Evolutionary conservation across 805 yeast species (phyloP).

Genomic region (Saccharomycopsis sp.): DNA sequence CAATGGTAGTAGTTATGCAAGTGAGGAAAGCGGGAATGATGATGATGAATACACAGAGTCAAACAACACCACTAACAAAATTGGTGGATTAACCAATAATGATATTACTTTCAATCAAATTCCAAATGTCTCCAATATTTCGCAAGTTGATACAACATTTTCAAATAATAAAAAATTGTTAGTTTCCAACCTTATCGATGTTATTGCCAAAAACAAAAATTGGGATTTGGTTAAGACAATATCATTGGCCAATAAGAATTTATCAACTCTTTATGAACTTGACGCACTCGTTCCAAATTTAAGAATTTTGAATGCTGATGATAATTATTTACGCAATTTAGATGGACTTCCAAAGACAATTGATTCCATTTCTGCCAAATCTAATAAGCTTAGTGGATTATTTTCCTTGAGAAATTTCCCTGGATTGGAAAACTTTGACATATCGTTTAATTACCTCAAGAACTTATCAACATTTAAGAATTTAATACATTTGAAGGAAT

Average conservation of each 20-base stretch:
- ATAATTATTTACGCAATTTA: conserved; percentile 33
- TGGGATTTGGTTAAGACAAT: conserved; percentile 37
- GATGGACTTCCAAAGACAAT: conserved; percentile 34
- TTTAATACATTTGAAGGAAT: conserved; percentile 33
- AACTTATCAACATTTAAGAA: conserved; percentile 28
- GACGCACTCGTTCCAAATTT: conserved; percentile 37
- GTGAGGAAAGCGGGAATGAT: not conserved
- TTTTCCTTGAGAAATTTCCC: conserved; percentile 22
- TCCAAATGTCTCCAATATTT: conserved; percentile 33
- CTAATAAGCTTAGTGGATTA: conserved; percentile 30
- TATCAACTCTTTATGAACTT: conserved; percentile 36
- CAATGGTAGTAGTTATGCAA: not conserved
- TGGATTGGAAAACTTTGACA: conserved; percentile 32
- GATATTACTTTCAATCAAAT: conserved; percentile 18
- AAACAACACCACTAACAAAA: not conserved
- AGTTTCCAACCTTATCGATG: conserved; percentile 37
- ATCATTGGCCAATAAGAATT: conserved; percentile 28
- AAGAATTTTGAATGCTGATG: conserved; percentile 31
- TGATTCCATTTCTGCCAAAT: conserved; percentile 29
- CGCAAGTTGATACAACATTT: conserved; percentile 40
- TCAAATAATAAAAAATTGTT: conserved; percentile 36
- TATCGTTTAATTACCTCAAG: conserved; percentile 29
- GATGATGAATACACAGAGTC: not conserved
- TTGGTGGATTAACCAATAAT: conserved; percentile 2
- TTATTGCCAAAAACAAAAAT: conserved; percentile 28